phyloP scores from a whole-genome alignment of 306 rosid genomes.

The Vicia villosa region DNA sequence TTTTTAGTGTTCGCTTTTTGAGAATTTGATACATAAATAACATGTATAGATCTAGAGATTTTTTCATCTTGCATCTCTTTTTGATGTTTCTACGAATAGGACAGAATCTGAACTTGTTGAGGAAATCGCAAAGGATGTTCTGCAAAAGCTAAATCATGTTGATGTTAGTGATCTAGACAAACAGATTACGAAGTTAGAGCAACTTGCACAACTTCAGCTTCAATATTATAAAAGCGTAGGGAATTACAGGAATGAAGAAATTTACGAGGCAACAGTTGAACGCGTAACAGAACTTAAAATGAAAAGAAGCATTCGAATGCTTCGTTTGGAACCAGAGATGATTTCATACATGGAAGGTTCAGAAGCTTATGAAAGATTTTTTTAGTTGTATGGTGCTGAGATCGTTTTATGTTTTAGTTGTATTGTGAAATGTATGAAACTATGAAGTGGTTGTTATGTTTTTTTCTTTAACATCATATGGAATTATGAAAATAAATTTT shows the following conservation, averaged over 20 bases:
- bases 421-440: no score
- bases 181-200: slow-evolving; percentile 16
- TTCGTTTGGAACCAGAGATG: slow-evolving; percentile 10
- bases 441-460: no score
- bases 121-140: slow-evolving; percentile 39
- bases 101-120: slow-evolving; percentile 39
- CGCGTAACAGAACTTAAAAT: slow-evolving; percentile 1
- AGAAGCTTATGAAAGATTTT: not conserved
- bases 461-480: no score
- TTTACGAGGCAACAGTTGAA: not conserved
- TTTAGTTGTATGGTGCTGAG: not conserved
- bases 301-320: slow-evolving; percentile 13
- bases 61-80: not conserved
- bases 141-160: slow-evolving; percentile 29
- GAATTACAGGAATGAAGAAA: not conserved
- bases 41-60: not conserved
- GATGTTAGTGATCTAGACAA: slow-evolving; percentile 24
- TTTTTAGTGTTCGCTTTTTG: not conserved
- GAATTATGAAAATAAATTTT: no score
- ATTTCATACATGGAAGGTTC: not conserved
- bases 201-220: slow-evolving; percentile 29
- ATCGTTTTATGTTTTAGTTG: no score
- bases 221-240: not conserved
- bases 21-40: not conserved
- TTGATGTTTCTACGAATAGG: not conserved